These are phyloP conservation scores for Zygosaccharomyces kombuchaensis DNA, from an alignment of 805 yeast genomes.

Conservation along the genomic window DNA sequence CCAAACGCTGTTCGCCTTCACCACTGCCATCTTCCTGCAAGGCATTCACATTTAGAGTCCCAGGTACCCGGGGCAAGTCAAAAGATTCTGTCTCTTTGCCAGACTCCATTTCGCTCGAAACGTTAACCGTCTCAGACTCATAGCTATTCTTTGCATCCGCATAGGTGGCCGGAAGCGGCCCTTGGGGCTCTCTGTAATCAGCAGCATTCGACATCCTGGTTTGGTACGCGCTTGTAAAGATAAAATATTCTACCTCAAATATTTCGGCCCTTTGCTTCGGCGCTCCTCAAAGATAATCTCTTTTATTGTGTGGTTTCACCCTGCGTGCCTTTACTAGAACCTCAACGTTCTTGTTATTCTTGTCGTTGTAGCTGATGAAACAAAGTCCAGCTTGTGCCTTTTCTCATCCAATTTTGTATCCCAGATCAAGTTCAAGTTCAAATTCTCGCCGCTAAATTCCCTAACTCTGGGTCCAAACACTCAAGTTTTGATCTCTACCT, in stretches of 20 bases:
- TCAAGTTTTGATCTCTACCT: background rate
- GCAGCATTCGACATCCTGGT: background rate
- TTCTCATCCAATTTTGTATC: background rate
- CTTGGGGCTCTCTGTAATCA: background rate
- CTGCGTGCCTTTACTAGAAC: background rate
- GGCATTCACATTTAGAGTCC: conserved; percentile 45
- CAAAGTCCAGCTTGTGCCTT: background rate
- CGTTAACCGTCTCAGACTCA: background rate
- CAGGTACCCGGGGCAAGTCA: conserved; percentile 43
- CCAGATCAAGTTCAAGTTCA: background rate
- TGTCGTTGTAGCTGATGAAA: background rate
- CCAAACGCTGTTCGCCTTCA: background rate
- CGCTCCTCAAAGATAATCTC: background rate
- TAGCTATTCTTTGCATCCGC: background rate
- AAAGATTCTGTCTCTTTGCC: conserved; percentile 2
- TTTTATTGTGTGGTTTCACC: background rate
- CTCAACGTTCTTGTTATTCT: background rate
- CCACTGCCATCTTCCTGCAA: conserved; percentile 24
- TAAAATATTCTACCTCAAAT: no score
- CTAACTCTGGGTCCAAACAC: background rate
- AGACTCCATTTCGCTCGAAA: background rate
- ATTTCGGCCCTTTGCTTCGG: background rate
- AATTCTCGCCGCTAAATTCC: background rate
- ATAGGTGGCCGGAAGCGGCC: background rate
- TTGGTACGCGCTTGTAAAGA: background rate